phyloP scores from a whole-genome alignment of 2,329 filamentous ascomycete species.

The Arthrobotrys sphaeroides region DNA sequence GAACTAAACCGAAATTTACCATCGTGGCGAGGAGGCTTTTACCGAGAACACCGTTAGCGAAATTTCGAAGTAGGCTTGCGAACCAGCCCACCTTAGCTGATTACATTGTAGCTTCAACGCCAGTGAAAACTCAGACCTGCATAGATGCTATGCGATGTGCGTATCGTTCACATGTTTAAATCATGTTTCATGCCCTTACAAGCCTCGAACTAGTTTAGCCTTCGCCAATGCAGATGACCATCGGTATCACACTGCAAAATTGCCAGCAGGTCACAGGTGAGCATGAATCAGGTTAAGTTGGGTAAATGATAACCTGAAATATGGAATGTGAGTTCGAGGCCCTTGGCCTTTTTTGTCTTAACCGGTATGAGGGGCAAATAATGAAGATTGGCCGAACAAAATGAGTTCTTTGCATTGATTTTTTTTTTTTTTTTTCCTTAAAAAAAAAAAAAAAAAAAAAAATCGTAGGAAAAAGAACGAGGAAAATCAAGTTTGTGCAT shows the following conservation, averaged over 20 bases:
- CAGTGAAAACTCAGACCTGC: background rate
- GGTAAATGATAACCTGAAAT: slow-evolving; percentile 10
- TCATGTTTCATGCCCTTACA: slow-evolving; percentile 9
- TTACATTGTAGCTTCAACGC: slow-evolving; percentile 4
- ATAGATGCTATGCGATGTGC: slow-evolving; percentile 8
- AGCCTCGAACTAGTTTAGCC: slow-evolving; percentile 2
- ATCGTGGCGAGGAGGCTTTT: slow-evolving; percentile 16
- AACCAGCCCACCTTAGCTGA: background rate
- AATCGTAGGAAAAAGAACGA: too few species aligned
- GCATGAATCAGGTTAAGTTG: background rate
- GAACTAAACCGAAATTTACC: slow-evolving; percentile 5
- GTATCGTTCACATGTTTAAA: slow-evolving; percentile 17
- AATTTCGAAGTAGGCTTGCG: slow-evolving; percentile 4
- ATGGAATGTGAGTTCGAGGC: slow-evolving; percentile 3
- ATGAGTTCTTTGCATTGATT: background rate
- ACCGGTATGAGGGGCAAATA: slow-evolving; percentile 2
- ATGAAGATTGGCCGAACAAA: too few species aligned
- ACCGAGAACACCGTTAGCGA: background rate
- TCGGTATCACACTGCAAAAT: slow-evolving; percentile 5
- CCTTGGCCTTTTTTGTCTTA: background rate
- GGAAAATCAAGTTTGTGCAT: background rate
- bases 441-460: slow-evolving; percentile 1
- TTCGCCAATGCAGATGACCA: slow-evolving; percentile 10
- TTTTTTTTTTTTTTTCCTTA: too few species aligned
- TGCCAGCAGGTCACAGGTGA: background rate